Conservation (phyloP, 2,329 filamentous ascomycete genomes). For the Verticillium albo-atrum region DNA sequence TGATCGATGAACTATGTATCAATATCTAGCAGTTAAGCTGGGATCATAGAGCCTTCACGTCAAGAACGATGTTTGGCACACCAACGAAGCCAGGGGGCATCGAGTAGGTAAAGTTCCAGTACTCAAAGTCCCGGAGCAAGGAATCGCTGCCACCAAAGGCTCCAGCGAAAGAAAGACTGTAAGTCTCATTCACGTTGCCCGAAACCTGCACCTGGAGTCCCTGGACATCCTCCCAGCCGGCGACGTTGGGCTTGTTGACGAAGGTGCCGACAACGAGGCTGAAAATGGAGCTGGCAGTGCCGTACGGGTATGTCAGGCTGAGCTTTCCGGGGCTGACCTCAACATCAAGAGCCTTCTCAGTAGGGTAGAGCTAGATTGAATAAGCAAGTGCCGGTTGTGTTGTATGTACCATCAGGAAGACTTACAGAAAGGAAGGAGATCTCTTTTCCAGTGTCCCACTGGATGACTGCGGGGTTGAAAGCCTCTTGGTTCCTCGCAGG, state of each 20-base stretch:
- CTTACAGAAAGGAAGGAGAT: constrained; percentile 25
- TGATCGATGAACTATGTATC: background rate
- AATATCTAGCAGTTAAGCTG: background rate
- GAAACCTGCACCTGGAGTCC: constrained; percentile 40
- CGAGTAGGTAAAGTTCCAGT: constrained; percentile 38
- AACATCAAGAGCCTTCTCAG: constrained; percentile 32
- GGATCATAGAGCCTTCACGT: background rate
- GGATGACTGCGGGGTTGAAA: constrained; percentile 57
- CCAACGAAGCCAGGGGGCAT: constrained; percentile 27
- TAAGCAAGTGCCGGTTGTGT: constrained; percentile 1
- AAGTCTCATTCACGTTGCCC: constrained; percentile 36
- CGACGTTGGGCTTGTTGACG: constrained; percentile 35
- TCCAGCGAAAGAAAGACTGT: constrained; percentile 38
- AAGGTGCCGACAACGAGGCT: constrained; percentile 46
- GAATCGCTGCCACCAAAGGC: constrained; percentile 24
- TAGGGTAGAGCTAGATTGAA: constrained; percentile 29
- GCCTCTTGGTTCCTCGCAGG: constrained; percentile 43
- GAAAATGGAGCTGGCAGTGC: constrained; percentile 44
- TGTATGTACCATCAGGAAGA: too few relatives aligned
- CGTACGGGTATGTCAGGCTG: constrained; percentile 48
- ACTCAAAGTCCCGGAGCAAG: constrained; percentile 34
- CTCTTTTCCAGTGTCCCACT: constrained; percentile 45
- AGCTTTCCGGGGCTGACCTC: constrained; percentile 36
- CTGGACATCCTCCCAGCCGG: constrained; percentile 41
- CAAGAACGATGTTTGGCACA: constrained; percentile 13